A percentile compares a stretch with the other conserved stretches of the same genome.
Conservation (phyloP, 2,329 filamentous ascomycete species). For the Epichloe gansuensis region DNA sequence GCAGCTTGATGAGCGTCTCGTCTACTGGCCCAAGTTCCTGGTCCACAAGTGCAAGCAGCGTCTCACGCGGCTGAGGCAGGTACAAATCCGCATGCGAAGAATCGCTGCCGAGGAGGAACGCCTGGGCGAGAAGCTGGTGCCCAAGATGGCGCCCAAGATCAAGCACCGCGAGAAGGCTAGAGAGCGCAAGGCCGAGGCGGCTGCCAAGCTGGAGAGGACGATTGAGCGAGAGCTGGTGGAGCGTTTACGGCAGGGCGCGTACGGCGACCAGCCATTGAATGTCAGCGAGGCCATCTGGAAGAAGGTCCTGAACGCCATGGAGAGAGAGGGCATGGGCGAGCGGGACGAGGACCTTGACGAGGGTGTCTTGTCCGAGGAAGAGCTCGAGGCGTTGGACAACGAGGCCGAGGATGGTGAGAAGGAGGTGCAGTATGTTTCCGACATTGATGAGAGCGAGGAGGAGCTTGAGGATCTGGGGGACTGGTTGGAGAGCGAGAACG, state of each 20-base stretch:
- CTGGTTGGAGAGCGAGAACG: constrained; percentile 69
- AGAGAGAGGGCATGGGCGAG: constrained; percentile 71
- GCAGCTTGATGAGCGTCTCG: constrained; percentile 73
- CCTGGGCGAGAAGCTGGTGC: constrained; percentile 77
- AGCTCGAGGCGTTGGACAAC: constrained; percentile 58
- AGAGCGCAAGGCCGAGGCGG: constrained; percentile 65
- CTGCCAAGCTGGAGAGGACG: constrained; percentile 86
- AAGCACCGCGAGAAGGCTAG: constrained; percentile 61
- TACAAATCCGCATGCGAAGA: constrained; percentile 67
- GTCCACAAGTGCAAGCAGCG: constrained; percentile 95
- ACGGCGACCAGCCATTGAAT: constrained; percentile 89
- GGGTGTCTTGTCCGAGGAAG: constrained; percentile 68
- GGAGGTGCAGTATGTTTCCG: constrained; percentile 85
- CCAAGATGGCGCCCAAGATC: constrained; percentile 85
- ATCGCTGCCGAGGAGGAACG: constrained; percentile 82
- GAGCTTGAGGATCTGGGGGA: constrained; percentile 76
- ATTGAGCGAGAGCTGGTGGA: constrained; percentile 95
- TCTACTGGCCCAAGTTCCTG: constrained; percentile 92
- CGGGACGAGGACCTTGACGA: constrained; percentile 83
- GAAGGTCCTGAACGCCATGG: constrained; percentile 84
- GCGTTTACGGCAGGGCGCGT: constrained; percentile 78
- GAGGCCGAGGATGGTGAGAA: constrained; percentile 61
- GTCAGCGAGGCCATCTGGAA: constrained; percentile 95
- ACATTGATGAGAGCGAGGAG: constrained; percentile 74
- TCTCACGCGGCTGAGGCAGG: constrained; percentile 82